Conservation (phyloP, 495 filamentous ascomycete genomes). For the Hypoxylon subgilvum region DNA sequence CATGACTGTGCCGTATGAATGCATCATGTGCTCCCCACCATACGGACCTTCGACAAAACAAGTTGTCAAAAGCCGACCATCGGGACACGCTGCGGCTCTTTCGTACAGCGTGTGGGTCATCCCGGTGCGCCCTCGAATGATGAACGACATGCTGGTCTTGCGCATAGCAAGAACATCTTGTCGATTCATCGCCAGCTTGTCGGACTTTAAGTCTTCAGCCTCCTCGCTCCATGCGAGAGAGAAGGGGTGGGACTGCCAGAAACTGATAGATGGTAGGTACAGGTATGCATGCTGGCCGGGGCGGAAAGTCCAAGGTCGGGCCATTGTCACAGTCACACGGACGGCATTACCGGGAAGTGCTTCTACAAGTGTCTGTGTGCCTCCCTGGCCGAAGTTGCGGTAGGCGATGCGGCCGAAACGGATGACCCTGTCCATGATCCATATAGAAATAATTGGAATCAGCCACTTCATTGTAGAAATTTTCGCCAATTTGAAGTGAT, state of each 20-base stretch:
- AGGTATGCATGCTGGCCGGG: slow-evolving; percentile 82
- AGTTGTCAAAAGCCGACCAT: slow-evolving; percentile 63
- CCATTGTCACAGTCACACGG: slow-evolving; percentile 75
- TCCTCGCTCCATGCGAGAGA: slow-evolving; percentile 70
- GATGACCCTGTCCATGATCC: slow-evolving; percentile 66
- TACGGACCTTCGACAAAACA: slow-evolving; percentile 86
- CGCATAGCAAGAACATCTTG: slow-evolving; percentile 61
- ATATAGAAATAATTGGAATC: slow-evolving; percentile 64
- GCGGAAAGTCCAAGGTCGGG: slow-evolving; percentile 74
- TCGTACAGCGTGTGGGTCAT: slow-evolving; percentile 81
- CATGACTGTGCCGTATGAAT: slow-evolving; percentile 84
- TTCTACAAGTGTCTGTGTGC: slow-evolving; percentile 65
- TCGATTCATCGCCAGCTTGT: slow-evolving; percentile 62
- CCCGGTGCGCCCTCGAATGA: slow-evolving; percentile 78
- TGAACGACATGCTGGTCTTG: slow-evolving; percentile 75
- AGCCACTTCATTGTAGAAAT: slow-evolving; percentile 69
- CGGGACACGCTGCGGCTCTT: slow-evolving; percentile 64
- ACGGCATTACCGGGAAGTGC: slow-evolving; percentile 68
- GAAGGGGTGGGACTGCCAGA: slow-evolving; percentile 73
- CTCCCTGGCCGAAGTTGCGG: slow-evolving; percentile 70
- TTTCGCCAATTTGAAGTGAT: slow-evolving; percentile 68
- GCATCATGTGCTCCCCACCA: slow-evolving; percentile 67
- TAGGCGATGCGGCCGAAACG: slow-evolving; percentile 63
- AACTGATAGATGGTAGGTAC: slow-evolving; percentile 77
- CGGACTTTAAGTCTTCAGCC: slow-evolving; percentile 50